Percentiles rank a stretch among this genome's conserved stretches.
Evolutionary conservation across 1,284 basidiomycete species (phyloP).

Genomic region (Hymenochaete sp.): DNA sequence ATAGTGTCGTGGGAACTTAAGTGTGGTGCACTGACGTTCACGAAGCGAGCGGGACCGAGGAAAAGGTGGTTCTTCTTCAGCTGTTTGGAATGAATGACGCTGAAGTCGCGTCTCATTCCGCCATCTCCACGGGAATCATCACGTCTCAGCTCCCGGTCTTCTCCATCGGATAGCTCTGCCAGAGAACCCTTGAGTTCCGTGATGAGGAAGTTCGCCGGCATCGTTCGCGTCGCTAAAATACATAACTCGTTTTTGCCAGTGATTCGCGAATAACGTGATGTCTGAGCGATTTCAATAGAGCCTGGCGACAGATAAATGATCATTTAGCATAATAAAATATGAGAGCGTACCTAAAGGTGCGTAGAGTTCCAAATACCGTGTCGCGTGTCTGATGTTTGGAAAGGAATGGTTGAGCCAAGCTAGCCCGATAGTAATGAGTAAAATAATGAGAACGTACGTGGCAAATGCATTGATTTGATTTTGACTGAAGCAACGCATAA

Average conservation of each 20-base stretch:
- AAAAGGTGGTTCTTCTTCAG: conserved; percentile 90
- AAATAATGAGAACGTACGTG: conserved; percentile 50
- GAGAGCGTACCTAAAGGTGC: too few species aligned
- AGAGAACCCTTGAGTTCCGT: conserved; percentile 81
- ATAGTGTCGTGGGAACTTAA: too few species aligned
- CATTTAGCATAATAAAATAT: too few species aligned
- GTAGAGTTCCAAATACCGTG: conserved; percentile 79
- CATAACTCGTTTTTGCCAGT: conserved; percentile 89
- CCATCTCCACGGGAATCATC: conserved; percentile 52
- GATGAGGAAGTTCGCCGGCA: conserved; percentile 65
- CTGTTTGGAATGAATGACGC: conserved; percentile 83
- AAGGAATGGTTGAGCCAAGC: neutral
- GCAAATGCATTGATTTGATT: conserved; percentile 81
- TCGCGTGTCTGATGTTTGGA: conserved; percentile 55
- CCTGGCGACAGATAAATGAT: too few species aligned
- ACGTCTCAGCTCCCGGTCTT: conserved; percentile 73
- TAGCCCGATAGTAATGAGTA: conserved; percentile 1
- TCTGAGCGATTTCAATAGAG: conserved; percentile 80
- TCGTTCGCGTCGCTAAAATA: conserved; percentile 73
- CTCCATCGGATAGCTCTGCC: conserved; percentile 73
- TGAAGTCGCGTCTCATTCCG: conserved; percentile 80
- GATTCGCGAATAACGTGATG: conserved; percentile 71
- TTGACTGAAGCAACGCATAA: conserved; percentile 61
- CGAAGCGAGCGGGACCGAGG: conserved; percentile 87
- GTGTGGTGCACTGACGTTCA: conserved; percentile 73